Percentiles rank a stretch among this genome's conserved stretches.
Evolutionary conservation across 768 basidiomycete species (phyloP).

Genomic region (Amanita inopinata): DNA sequence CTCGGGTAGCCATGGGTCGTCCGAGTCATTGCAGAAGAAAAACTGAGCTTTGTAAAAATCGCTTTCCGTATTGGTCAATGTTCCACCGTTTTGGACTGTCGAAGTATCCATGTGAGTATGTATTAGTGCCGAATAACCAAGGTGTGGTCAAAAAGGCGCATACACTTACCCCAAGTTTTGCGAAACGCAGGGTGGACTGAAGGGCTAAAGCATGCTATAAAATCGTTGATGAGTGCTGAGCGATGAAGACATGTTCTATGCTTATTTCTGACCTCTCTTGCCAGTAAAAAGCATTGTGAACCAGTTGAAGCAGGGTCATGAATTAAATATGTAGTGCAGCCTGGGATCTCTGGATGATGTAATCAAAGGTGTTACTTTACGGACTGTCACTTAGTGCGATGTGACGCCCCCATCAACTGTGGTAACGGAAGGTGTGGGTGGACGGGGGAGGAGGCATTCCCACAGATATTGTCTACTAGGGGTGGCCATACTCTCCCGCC

Average conservation of each 20-base stretch:
- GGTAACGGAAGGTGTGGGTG: too few species aligned
- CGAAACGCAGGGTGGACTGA: slow-evolving; percentile 19
- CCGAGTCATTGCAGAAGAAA: slow-evolving; percentile 27
- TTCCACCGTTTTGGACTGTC: slow-evolving; percentile 27
- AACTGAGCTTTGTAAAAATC: slow-evolving; percentile 26
- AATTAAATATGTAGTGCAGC: background rate
- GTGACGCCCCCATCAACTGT: too few species aligned
- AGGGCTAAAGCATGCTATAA: slow-evolving; percentile 30
- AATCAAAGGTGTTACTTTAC: too few species aligned
- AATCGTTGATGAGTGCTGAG: background rate
- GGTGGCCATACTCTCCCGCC: slow-evolving; percentile 38
- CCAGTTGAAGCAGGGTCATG: background rate
- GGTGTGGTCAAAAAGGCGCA: background rate
- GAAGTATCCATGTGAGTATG: background rate
- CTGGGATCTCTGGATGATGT: background rate
- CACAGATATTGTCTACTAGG: too few species aligned
- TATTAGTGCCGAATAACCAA: background rate
- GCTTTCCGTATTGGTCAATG: slow-evolving; percentile 20
- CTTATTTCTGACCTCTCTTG: background rate
- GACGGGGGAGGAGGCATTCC: too few species aligned
- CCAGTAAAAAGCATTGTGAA: slow-evolving; percentile 4
- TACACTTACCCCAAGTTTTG: slow-evolving; percentile 24
- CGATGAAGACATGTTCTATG: background rate
- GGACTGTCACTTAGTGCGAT: too few species aligned
- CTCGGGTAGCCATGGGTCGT: slow-evolving; percentile 29